phyloP scores from a whole-genome alignment of 1,284 basidiomycete genomes.

The Marasmius tenuissimus region DNA sequence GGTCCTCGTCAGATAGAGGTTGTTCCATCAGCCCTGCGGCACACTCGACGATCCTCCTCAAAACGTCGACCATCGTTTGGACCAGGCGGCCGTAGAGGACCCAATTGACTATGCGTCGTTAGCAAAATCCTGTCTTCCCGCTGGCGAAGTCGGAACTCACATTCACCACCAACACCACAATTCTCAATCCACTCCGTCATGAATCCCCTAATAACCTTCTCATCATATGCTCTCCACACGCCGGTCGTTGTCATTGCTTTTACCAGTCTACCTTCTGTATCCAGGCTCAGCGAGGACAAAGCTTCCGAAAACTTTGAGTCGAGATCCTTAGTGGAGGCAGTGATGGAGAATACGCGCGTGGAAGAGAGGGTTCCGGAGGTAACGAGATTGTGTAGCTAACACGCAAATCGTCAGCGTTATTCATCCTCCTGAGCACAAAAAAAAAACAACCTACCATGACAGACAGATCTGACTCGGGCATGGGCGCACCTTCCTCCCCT shows the following conservation, averaged over 20 bases:
- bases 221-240: constrained; percentile 39
- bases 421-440: background rate
- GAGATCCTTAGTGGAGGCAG: constrained; percentile 50
- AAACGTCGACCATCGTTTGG: constrained; percentile 36
- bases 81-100: constrained; percentile 49
- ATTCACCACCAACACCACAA: constrained; percentile 45
- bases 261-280: constrained; percentile 57
- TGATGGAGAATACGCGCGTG: constrained; percentile 45
- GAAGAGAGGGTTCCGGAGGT: constrained; percentile 42
- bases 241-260: constrained; percentile 45
- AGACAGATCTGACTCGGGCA: constrained; percentile 36
- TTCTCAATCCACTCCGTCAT: constrained; percentile 56
- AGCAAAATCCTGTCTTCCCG: background rate
- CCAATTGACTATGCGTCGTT: constrained; percentile 53
- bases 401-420: constrained; percentile 6
- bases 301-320: constrained; percentile 51
- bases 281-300: constrained; percentile 44
- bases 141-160: constrained; percentile 38
- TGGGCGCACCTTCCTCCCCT: constrained; percentile 26
- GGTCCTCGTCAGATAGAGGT: constrained; percentile 28
- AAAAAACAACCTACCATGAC: constrained; percentile 43
- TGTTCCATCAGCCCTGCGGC: constrained; percentile 27
- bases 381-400: constrained; percentile 47
- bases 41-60: constrained; percentile 32
- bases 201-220: constrained; percentile 38